Conservation (phyloP, 2,329 filamentous ascomycete species). For the Bipolaris zeicola region DNA sequence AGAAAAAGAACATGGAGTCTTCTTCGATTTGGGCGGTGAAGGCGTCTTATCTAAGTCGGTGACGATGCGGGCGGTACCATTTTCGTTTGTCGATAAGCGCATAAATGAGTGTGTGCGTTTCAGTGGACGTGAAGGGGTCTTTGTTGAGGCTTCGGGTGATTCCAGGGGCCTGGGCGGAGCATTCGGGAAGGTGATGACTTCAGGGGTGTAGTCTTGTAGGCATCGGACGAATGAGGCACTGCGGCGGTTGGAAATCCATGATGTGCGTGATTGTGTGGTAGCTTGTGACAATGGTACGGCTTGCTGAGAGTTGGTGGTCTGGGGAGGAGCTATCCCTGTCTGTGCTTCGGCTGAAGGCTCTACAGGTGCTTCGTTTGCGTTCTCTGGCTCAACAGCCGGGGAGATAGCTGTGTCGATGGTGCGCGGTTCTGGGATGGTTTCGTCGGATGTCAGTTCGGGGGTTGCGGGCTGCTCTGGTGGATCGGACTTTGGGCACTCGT, state of each 20-base stretch:
- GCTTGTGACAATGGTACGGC: slow-evolving; percentile 40
- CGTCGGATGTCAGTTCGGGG: slow-evolving; percentile 29
- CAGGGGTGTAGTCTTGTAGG: slow-evolving; percentile 41
- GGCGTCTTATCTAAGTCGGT: slow-evolving; percentile 71
- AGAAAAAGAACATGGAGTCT: slow-evolving; percentile 51
- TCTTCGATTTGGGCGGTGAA: slow-evolving; percentile 64
- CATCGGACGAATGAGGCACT: slow-evolving; percentile 50
- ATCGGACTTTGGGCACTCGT: slow-evolving; percentile 26
- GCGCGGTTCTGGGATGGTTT: slow-evolving; percentile 21
- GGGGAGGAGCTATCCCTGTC: slow-evolving; percentile 31
- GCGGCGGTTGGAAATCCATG: slow-evolving; percentile 54
- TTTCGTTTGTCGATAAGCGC: slow-evolving; percentile 80
- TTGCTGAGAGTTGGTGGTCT: slow-evolving; percentile 41
- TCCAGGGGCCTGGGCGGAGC: slow-evolving; percentile 24
- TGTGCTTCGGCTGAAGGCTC: slow-evolving; percentile 33
- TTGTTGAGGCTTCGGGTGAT: slow-evolving; percentile 51
- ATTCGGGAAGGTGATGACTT: slow-evolving; percentile 39
- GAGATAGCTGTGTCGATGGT: slow-evolving; percentile 15
- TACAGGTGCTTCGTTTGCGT: slow-evolving; percentile 22
- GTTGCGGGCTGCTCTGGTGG: slow-evolving; percentile 27
- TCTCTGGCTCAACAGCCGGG: slow-evolving; percentile 24
- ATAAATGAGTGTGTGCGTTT: slow-evolving; percentile 60
- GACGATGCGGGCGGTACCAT: slow-evolving; percentile 88
- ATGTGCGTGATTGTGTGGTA: slow-evolving; percentile 38
- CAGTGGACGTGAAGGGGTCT: slow-evolving; percentile 53